These are phyloP conservation scores for Herpotrichia juniperi DNA, from an alignment of 2,329 filamentous ascomycete species.

Conservation along the genomic window DNA sequence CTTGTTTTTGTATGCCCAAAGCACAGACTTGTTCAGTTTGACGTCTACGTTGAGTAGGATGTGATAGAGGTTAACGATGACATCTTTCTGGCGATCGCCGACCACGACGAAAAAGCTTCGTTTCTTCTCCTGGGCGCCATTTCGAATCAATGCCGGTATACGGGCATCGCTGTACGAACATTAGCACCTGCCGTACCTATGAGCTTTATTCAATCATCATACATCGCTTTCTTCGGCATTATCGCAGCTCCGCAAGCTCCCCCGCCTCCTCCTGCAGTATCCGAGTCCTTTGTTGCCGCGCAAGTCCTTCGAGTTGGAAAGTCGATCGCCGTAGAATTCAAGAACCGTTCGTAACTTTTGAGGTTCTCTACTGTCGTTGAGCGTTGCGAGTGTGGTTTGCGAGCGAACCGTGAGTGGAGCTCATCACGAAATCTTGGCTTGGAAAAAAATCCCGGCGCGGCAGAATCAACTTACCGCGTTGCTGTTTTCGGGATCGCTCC, in stretches of 20 bases:
- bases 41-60: conserved; percentile 90
- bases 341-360: not conserved
- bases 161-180: conserved; percentile 37
- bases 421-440: conserved; percentile 10
- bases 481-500: not conserved
- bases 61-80: conserved; percentile 92
- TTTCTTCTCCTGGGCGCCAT: conserved; percentile 76
- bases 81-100: conserved; percentile 92
- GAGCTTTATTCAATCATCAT: conserved; percentile 11
- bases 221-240: conserved; percentile 49
- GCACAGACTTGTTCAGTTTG: conserved; percentile 92
- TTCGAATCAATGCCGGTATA: conserved; percentile 48
- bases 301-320: not conserved
- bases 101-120: conserved; percentile 97
- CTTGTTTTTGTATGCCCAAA: conserved; percentile 99
- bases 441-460: conserved; percentile 6
- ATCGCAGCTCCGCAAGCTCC: conserved; percentile 38
- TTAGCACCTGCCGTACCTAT: conserved; percentile 16
- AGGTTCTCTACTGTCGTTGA: not conserved
- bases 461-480: conserved; percentile 1
- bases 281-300: not conserved
- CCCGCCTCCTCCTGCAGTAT: conserved; percentile 28
- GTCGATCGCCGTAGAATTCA: not conserved
- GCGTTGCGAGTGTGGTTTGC: not conserved
- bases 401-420: not conserved